phyloP scores from a whole-genome alignment of 2,329 filamentous ascomycete genomes.

The Fusarium euwallaceae region DNA sequence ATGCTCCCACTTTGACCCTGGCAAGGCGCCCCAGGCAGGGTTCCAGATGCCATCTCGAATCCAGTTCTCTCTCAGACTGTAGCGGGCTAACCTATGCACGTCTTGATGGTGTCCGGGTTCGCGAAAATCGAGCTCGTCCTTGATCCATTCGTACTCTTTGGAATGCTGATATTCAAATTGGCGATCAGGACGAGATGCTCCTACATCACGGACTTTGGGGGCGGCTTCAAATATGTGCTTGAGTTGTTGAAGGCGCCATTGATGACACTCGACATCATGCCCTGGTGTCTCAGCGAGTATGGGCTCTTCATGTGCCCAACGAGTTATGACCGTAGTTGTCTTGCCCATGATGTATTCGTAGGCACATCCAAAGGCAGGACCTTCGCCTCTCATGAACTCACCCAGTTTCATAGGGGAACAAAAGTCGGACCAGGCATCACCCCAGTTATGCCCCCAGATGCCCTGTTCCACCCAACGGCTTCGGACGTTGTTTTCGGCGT shows the following conservation, averaged over 20 bases:
- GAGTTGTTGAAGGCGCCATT: not conserved
- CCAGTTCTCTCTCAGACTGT: not conserved
- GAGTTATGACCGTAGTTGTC: not conserved
- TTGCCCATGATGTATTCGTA: not conserved
- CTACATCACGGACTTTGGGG: not conserved
- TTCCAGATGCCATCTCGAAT: not conserved
- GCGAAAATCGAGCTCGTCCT: not conserved
- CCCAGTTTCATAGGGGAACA: not conserved
- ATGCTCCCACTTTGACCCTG: not conserved
- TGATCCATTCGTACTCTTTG: not conserved
- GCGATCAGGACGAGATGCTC: not conserved
- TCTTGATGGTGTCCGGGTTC: not conserved
- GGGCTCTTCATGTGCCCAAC: not conserved
- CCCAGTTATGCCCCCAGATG: slow-evolving; percentile 27
- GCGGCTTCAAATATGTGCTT: not conserved
- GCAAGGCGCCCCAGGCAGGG: not conserved
- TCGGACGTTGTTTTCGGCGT: slow-evolving; percentile 31
- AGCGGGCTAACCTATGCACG: not conserved
- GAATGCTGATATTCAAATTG: not conserved
- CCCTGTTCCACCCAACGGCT: slow-evolving; percentile 20
- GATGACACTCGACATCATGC: not conserved
- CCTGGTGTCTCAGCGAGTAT: not conserved
- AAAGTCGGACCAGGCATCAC: slow-evolving; percentile 16
- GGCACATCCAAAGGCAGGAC: not conserved
- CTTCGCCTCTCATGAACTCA: not conserved